Evolutionary conservation across 2,329 filamentous ascomycete species (phyloP).

Genomic region (Penicillium concentricum): DNA sequence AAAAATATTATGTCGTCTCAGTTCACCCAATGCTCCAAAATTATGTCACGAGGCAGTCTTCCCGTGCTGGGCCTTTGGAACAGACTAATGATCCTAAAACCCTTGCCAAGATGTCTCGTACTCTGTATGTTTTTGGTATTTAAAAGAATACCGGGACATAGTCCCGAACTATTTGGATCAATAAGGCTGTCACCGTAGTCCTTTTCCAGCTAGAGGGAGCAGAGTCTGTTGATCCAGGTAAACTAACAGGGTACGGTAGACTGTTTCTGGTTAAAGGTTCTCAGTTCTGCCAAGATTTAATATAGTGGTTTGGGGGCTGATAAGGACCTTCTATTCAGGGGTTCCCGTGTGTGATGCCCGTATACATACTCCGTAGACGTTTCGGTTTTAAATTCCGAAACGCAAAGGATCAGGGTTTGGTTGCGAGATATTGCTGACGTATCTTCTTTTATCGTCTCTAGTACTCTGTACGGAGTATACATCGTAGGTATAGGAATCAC

Average conservation of each 20-base stretch:
- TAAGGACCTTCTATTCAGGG: background rate
- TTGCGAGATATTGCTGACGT: background rate
- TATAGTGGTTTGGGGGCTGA: background rate
- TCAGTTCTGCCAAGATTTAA: background rate
- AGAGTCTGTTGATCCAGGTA: conserved; percentile 4
- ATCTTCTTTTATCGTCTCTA: background rate
- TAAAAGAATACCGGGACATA: background rate
- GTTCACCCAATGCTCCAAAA: background rate
- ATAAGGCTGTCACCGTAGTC: conserved; percentile 6
- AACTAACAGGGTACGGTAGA: background rate
- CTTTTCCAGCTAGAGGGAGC: conserved; percentile 2
- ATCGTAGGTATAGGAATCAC: background rate
- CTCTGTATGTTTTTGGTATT: background rate
- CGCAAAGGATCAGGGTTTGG: too few relatives aligned
- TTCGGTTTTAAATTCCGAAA: background rate
- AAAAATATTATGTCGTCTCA: background rate
- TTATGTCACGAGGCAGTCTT: background rate
- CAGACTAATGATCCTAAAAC: background rate
- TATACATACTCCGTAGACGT: background rate
- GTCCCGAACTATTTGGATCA: conserved; percentile 3
- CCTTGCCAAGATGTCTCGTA: background rate
- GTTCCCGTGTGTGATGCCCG: background rate
- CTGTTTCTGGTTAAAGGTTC: background rate
- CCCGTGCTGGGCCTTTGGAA: background rate
- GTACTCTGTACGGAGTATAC: background rate